These are phyloP conservation scores for Thelonectria discophora DNA, from an alignment of 2,329 filamentous ascomycete genomes.

Conservation along the genomic window DNA sequence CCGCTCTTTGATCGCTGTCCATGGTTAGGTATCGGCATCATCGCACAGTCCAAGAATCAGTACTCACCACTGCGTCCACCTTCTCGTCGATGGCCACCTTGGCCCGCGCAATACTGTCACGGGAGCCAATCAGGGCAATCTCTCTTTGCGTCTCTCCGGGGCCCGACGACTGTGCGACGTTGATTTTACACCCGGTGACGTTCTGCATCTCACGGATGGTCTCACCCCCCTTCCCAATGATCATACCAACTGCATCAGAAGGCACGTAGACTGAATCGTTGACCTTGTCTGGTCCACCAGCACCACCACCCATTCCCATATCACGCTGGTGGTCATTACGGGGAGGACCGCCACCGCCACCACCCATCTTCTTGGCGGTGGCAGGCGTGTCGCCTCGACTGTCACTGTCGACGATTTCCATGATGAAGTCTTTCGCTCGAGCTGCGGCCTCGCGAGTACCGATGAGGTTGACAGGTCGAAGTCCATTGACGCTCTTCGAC, in stretches of 20 bases:
- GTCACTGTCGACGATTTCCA: constrained; percentile 95
- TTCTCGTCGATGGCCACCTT: constrained; percentile 91
- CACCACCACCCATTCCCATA: constrained; percentile 41
- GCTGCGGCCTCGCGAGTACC: constrained; percentile 78
- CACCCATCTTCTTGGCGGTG: constrained; percentile 39
- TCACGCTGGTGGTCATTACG: constrained; percentile 34
- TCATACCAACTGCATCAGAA: constrained; percentile 94
- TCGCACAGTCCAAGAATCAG: not conserved
- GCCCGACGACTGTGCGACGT: constrained; percentile 83
- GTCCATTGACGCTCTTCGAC: constrained; percentile 89
- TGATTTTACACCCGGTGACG: constrained; percentile 90
- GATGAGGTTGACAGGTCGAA: constrained; percentile 90
- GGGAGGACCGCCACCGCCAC: constrained; percentile 41
- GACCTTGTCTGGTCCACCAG: constrained; percentile 69
- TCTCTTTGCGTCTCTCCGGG: constrained; percentile 83
- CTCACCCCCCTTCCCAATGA: constrained; percentile 93
- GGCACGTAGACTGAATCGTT: constrained; percentile 87
- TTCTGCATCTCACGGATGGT: constrained; percentile 95
- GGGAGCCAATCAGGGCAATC: constrained; percentile 83
- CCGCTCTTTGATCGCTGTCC: constrained; percentile 63
- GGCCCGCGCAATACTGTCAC: constrained; percentile 80
- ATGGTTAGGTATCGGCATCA: constrained; percentile 42
- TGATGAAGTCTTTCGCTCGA: constrained; percentile 84
- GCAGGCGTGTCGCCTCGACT: constrained; percentile 65
- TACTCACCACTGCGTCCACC: constrained; percentile 84